phyloP scores from a whole-genome alignment of 805 yeast genomes.

The Saccharomycodes ludwigii region DNA sequence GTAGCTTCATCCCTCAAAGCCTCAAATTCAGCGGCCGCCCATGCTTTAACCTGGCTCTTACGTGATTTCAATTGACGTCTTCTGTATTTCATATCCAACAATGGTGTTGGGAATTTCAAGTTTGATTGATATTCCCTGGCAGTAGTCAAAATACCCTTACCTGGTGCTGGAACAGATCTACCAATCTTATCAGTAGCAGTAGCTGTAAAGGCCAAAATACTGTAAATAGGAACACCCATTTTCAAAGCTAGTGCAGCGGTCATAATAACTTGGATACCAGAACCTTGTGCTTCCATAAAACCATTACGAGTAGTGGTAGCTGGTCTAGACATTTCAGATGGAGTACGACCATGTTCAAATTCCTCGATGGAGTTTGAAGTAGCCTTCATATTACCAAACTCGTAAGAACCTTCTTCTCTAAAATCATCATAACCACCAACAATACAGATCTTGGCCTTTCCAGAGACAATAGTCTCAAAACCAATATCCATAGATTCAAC shows the following conservation, averaged over 20 bases:
- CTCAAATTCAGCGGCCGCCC: slow-evolving; percentile 77
- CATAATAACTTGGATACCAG: slow-evolving; percentile 97
- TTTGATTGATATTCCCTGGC: slow-evolving; percentile 78
- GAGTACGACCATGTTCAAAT: slow-evolving; percentile 91
- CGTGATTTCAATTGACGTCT: slow-evolving; percentile 79
- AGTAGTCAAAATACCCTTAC: slow-evolving; percentile 96
- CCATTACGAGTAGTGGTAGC: slow-evolving; percentile 93
- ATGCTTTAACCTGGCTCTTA: slow-evolving; percentile 58
- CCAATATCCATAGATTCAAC: slow-evolving; percentile 95
- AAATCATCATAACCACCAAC: slow-evolving; percentile 99
- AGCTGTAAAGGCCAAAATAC: slow-evolving; percentile 85
- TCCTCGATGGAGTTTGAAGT: slow-evolving; percentile 85
- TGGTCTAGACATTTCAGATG: slow-evolving; percentile 98
- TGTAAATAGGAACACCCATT: slow-evolving; percentile 99
- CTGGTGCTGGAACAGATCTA: slow-evolving; percentile 99
- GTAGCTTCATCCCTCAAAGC: slow-evolving; percentile 61
- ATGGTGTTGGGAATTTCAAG: slow-evolving; percentile 65
- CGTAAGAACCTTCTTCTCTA: slow-evolving; percentile 98
- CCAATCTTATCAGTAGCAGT: slow-evolving; percentile 98
- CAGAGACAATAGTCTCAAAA: slow-evolving; percentile 82
- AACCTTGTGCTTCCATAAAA: slow-evolving; percentile 99
- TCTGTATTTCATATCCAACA: slow-evolving; percentile 87
- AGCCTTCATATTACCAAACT: slow-evolving; percentile 98
- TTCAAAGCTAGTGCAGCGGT: slow-evolving; percentile 83
- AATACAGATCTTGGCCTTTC: slow-evolving; percentile 90